phyloP scores from a whole-genome alignment of 2,329 filamentous ascomycete species.

The Ascosphaera aggregata region DNA sequence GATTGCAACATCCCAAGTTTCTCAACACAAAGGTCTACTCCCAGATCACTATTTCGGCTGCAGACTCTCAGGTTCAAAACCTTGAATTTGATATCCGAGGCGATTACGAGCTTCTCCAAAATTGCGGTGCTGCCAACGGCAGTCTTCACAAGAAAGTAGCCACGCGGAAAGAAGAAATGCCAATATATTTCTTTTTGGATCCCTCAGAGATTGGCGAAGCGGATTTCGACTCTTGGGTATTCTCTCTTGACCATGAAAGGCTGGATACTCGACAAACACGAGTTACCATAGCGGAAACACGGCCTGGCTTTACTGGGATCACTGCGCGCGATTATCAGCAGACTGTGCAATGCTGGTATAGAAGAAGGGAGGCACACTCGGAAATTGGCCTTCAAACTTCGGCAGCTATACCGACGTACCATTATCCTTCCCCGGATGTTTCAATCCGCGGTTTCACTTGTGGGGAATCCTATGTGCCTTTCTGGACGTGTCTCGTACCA shows the following conservation, averaged over 20 bases:
- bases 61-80: conserved; percentile 9
- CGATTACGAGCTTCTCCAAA: conserved; percentile 25
- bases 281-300: conserved; percentile 22
- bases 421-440: conserved; percentile 8
- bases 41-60: conserved; percentile 17
- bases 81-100: conserved; percentile 23
- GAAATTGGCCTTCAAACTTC: conserved; percentile 6
- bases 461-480: conserved; percentile 11
- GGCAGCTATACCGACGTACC: conserved; percentile 6
- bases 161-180: conserved; percentile 4
- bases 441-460: conserved; percentile 8
- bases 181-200: conserved; percentile 35
- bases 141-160: conserved; percentile 28
- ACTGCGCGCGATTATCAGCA: conserved; percentile 5
- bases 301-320: conserved; percentile 21
- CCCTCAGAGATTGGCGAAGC: conserved; percentile 25
- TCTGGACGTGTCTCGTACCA: conserved; percentile 11
- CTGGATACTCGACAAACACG: conserved; percentile 25
- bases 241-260: conserved; percentile 26
- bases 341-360: conserved; percentile 11
- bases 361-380: conserved; percentile 11
- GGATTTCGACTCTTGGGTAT: conserved; percentile 30
- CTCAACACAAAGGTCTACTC: conserved; percentile 21
- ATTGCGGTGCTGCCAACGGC: conserved; percentile 33
- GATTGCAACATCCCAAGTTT: conserved; percentile 16